A percentile compares a stretch with the other conserved stretches of the same genome.
Evolutionary conservation across 2,329 filamentous ascomycete genomes (phyloP).

Genomic region (Herpotrichia juniperi): DNA sequence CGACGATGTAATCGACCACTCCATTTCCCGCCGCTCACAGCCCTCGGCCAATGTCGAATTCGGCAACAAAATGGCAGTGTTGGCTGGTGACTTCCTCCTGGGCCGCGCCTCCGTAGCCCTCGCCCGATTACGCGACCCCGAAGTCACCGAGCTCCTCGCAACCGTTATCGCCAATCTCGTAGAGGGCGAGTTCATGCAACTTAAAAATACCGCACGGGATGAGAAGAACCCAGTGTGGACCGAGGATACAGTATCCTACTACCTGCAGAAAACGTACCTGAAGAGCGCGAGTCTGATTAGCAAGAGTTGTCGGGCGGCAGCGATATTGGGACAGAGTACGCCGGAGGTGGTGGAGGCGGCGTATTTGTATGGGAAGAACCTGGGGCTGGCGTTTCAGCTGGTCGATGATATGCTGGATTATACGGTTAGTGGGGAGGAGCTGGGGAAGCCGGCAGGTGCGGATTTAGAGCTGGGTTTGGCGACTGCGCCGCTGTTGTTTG

Average conservation of each 20-base stretch:
- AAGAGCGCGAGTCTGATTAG: constrained; percentile 96
- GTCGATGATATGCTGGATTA: constrained; percentile 99
- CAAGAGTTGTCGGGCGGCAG: constrained; percentile 91
- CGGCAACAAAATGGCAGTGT: constrained; percentile 98
- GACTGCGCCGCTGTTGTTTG: constrained; percentile 91
- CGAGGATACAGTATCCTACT: constrained; percentile 89
- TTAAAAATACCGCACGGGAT: constrained; percentile 92
- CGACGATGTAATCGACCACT: constrained; percentile 97
- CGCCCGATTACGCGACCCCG: constrained; percentile 85
- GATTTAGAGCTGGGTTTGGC: constrained; percentile 92
- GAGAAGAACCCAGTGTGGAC: constrained; percentile 85
- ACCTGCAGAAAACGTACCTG: constrained; percentile 96
- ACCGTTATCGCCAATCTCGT: constrained; percentile 98
- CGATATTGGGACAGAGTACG: constrained; percentile 80
- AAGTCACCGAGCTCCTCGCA: constrained; percentile 91
- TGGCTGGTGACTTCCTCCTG: constrained; percentile 95
- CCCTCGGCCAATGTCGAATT: constrained; percentile 94
- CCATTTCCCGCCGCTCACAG: constrained; percentile 79
- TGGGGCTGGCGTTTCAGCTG: constrained; percentile 94
- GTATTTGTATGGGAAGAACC: constrained; percentile 89
- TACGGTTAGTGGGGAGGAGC: constrained; percentile 79
- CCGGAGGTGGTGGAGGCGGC: constrained; percentile 84
- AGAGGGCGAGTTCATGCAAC: constrained; percentile 99
- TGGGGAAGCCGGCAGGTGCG: constrained; percentile 94
- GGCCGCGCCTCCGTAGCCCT: constrained; percentile 92